A percentile compares a stretch with the other conserved stretches of the same genome.
Conservation (phyloP, 306 rosid species). For the Amphicarpaea edgeworthii region DNA sequence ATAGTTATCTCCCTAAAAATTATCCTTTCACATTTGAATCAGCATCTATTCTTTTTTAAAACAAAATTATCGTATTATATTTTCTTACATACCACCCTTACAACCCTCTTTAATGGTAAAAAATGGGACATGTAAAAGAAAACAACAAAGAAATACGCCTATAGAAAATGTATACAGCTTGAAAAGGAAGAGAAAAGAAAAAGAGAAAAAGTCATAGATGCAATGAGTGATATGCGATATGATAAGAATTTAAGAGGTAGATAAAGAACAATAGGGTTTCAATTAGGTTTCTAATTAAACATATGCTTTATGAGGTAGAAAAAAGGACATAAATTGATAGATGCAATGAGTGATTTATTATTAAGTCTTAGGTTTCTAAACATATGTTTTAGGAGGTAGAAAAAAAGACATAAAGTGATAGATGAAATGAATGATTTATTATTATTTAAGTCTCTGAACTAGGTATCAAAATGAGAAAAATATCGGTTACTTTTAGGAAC, state of each 20-base stretch:
- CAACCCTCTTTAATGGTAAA: background rate
- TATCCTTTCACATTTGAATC: background rate
- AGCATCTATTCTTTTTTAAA: background rate
- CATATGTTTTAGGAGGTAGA: no score
- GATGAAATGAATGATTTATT: no score
- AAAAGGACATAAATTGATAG: no score
- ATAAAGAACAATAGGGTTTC: background rate
- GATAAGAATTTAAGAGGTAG: background rate
- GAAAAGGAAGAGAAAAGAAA: background rate
- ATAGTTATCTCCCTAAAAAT: background rate
- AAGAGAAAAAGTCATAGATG: background rate
- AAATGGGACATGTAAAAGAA: background rate
- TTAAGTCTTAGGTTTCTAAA: no score
- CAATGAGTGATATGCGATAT: background rate
- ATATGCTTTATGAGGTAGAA: no score
- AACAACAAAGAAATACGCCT: background rate
- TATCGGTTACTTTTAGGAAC: no score
- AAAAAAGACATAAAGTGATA: no score
- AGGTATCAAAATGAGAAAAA: no score
- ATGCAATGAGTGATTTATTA: no score
- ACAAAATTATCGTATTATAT: background rate
- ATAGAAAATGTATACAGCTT: background rate
- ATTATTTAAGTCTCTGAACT: no score
- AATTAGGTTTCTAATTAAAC: no score
- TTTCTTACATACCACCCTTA: background rate